Base-by-base conservation (phyloP, 805 yeast species). In the Wilhelminamyces savonicus region DNA sequence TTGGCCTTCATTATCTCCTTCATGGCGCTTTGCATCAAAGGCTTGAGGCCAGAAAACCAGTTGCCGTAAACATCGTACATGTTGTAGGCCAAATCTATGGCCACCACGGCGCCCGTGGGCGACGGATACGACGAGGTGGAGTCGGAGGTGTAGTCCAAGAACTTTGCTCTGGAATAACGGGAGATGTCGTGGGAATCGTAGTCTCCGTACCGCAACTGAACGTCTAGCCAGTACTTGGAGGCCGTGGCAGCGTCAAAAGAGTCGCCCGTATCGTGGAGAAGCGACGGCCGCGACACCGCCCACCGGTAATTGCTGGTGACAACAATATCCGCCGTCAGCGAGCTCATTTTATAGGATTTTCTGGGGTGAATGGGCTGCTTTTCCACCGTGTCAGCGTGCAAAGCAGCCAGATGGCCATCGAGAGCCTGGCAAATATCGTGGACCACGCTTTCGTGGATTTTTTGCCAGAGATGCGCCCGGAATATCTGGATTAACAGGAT, bases 401-500 rank as follows among this genome's bases (percentile, higher is more conserved):
- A 56, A 2, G 78, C 78, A 44, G 85, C 92, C 51, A 86, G 60
- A 52, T 92, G 95, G 29, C 78, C 78, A 54, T 92, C 98, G 14
- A 92, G 60, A 12, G 87, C 90, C 50, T 88, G 97, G 46, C 96
- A 87, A 18, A 92, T 46, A 63, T 92, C 98, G 51, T 85, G 84
- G 3, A 92, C 96, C 28, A 92, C 67, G 56, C 94, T 81, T 57
- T 92, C 99, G 53, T 92, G 99, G 31, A 92, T 92, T 56, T 94
- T 92, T 54, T 92, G 99, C 99, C 99, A 92, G 48, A 92, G 71
- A 64, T 92, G 99, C 0, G 98, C 97, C 33, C 99, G 70, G 71
- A 92, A 92, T 3, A 92, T 86, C 53, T 92, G 99, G 52, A 92
- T 88, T 39, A 90, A 68, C 1, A 98, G 90, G 17, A 92, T 92